These are phyloP conservation scores for Fragilaria radians DNA, from an alignment of 108 stramenopile species.

Conservation along the genomic window DNA sequence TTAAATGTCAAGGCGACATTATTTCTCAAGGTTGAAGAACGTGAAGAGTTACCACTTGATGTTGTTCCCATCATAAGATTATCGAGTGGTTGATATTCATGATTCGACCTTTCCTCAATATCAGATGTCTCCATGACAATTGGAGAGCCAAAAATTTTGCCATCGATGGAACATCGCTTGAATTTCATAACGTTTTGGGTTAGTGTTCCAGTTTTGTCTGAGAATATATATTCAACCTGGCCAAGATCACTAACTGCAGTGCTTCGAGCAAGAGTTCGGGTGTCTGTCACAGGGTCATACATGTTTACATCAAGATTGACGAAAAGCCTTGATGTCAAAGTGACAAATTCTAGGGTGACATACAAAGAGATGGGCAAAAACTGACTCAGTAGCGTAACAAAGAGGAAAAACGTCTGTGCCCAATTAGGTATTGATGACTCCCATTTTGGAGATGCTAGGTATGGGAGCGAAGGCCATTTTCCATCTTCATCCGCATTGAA, in stretches of 20 bases:
- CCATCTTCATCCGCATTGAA: constrained; percentile 36
- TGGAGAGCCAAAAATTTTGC: constrained; percentile 77
- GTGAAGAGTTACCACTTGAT: background rate
- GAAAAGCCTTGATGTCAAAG: constrained; percentile 63
- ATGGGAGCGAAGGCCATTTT: constrained; percentile 74
- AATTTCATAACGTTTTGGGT: constrained; percentile 98
- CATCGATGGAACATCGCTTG: constrained; percentile 90
- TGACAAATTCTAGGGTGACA: constrained; percentile 77
- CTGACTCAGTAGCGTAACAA: constrained; percentile 77
- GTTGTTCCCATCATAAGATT: constrained; percentile 40
- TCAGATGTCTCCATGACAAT: constrained; percentile 49
- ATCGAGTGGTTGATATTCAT: constrained; percentile 44
- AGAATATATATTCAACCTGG: constrained; percentile 91
- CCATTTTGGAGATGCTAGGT: constrained; percentile 48
- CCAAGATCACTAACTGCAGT: constrained; percentile 91
- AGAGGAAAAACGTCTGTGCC: constrained; percentile 66
- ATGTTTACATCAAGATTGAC: constrained; percentile 81
- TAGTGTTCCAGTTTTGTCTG: constrained; percentile 95
- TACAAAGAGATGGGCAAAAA: constrained; percentile 91
- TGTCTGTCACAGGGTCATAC: constrained; percentile 87
- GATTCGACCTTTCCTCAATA: background rate
- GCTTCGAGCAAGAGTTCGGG: constrained; percentile 76
- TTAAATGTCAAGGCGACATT: constrained; percentile 58
- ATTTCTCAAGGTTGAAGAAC: constrained; percentile 2
- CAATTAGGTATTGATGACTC: constrained; percentile 36